These are phyloP conservation scores for Puccinia hordei DNA, from an alignment of 1,284 basidiomycete species.

Conservation along the genomic window DNA sequence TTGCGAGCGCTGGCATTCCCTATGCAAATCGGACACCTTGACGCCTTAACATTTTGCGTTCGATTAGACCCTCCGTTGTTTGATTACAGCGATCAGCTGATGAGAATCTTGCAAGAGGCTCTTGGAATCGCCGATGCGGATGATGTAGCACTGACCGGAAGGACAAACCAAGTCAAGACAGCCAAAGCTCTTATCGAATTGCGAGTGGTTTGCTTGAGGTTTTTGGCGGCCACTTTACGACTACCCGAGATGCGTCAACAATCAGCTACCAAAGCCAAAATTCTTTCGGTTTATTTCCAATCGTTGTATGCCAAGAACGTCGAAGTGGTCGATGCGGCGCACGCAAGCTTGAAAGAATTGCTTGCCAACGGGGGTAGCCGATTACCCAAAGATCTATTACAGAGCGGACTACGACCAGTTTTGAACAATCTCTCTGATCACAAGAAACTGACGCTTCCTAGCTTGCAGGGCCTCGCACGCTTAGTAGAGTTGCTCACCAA, in stretches of 20 bases:
- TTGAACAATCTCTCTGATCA: conserved; percentile 98
- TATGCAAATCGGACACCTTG: conserved; percentile 97
- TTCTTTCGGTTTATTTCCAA: conserved; percentile 97
- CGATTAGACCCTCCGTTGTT: conserved; percentile 61
- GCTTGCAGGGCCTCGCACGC: conserved; percentile 91
- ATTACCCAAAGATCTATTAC: conserved; percentile 91
- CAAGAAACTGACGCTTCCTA: conserved; percentile 88
- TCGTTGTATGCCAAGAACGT: conserved; percentile 90
- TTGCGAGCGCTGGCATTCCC: conserved; percentile 92
- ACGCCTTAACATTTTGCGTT: conserved; percentile 86
- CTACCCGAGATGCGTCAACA: conserved; percentile 74
- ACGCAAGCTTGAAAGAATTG: conserved; percentile 87
- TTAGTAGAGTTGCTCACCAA: conserved; percentile 92
- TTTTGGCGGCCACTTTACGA: conserved; percentile 91
- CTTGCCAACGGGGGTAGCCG: conserved; percentile 73
- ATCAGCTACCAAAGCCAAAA: conserved; percentile 55
- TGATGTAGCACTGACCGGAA: conserved; percentile 73
- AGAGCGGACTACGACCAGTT: conserved; percentile 91
- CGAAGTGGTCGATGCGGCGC: conserved; percentile 93
- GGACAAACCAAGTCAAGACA: conserved; percentile 75
- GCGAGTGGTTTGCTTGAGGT: conserved; percentile 89
- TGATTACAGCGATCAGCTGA: conserved; percentile 77
- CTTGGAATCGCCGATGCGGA: conserved; percentile 94
- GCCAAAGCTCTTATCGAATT: conserved; percentile 82
- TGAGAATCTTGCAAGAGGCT: conserved; percentile 89